Evolutionary conservation across 2,329 filamentous ascomycete species (phyloP).

Genomic region (Cladosporium cucumerinum): DNA sequence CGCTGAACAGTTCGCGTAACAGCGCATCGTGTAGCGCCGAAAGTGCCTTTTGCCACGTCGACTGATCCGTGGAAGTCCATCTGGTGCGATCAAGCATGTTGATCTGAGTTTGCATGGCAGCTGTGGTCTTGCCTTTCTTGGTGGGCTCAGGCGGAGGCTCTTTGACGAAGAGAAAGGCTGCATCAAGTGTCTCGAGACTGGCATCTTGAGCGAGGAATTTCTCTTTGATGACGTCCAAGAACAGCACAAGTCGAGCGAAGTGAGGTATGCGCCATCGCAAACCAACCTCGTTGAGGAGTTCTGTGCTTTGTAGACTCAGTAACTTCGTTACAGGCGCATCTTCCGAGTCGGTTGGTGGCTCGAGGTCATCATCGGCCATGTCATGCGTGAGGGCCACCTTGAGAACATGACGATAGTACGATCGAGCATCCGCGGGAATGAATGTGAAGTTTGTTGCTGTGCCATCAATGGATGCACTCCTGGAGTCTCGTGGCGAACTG

Average conservation of each 20-base stretch:
- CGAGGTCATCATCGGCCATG: slow-evolving; percentile 52
- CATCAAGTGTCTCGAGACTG: slow-evolving; percentile 74
- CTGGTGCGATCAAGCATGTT: slow-evolving; percentile 48
- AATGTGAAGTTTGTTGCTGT: slow-evolving; percentile 65
- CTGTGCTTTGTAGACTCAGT: slow-evolving; percentile 71
- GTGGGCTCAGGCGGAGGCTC: slow-evolving; percentile 57
- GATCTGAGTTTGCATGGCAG: slow-evolving; percentile 29
- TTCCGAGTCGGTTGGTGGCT: slow-evolving; percentile 48
- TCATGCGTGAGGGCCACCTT: slow-evolving; percentile 69
- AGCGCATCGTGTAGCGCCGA: slow-evolving; percentile 74
- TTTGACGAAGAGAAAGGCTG: slow-evolving; percentile 79
- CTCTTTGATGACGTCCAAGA: slow-evolving; percentile 79
- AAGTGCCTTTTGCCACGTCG: slow-evolving; percentile 70
- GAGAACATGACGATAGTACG: slow-evolving; percentile 78
- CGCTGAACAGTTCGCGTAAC: slow-evolving; percentile 79
- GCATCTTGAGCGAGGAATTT: slow-evolving; percentile 85
- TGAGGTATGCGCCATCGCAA: slow-evolving; percentile 86
- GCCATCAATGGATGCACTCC: slow-evolving; percentile 33
- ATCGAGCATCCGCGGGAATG: slow-evolving; percentile 78
- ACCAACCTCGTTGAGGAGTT: slow-evolving; percentile 80
- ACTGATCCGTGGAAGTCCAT: slow-evolving; percentile 50
- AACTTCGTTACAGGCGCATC: slow-evolving; percentile 52
- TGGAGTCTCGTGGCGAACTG: slow-evolving; percentile 39
- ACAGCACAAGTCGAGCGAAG: slow-evolving; percentile 72
- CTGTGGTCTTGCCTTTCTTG: slow-evolving; percentile 52